phyloP scores from a whole-genome alignment of 2,329 filamentous ascomycete genomes.

The Metarhizium guizhouense region DNA sequence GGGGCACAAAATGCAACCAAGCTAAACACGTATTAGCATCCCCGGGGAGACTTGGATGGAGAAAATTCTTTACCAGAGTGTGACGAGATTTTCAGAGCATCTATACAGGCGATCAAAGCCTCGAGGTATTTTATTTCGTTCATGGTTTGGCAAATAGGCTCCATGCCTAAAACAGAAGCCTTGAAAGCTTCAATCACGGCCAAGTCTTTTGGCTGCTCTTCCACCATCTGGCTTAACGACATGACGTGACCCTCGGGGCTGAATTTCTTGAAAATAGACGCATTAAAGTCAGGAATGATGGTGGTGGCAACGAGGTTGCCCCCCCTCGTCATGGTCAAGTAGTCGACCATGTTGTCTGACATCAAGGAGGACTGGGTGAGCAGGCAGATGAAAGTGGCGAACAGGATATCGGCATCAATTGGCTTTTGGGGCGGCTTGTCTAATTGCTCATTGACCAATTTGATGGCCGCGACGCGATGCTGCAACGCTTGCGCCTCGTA shows the following conservation, averaged over 20 bases:
- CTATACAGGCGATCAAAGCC: constrained; percentile 10
- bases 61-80: constrained; percentile 10
- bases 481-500: no score
- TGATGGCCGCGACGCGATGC: no score
- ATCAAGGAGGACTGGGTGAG: constrained; percentile 27
- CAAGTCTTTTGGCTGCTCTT: constrained; percentile 15
- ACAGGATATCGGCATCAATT: no score
- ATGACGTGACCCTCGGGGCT: constrained; percentile 18
- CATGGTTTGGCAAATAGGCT: constrained; percentile 10
- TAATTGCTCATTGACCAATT: no score
- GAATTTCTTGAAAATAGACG: constrained; percentile 16
- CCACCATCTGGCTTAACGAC: constrained; percentile 11
- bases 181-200: constrained; percentile 12
- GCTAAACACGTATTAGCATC: neutral
- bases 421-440: no score
- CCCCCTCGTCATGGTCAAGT: constrained; percentile 26
- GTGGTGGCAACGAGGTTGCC: constrained; percentile 14
- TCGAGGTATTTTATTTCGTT: constrained; percentile 14
- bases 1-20: neutral
- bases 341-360: constrained; percentile 29
- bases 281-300: constrained; percentile 13
- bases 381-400: constrained; percentile 21
- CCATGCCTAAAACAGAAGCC: constrained; percentile 10
- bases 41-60: neutral
- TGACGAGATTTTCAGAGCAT: constrained; percentile 9